Conservation (phyloP, 2,329 filamentous ascomycete genomes). For the Ceratocystiopsis brevicomis region DNA sequence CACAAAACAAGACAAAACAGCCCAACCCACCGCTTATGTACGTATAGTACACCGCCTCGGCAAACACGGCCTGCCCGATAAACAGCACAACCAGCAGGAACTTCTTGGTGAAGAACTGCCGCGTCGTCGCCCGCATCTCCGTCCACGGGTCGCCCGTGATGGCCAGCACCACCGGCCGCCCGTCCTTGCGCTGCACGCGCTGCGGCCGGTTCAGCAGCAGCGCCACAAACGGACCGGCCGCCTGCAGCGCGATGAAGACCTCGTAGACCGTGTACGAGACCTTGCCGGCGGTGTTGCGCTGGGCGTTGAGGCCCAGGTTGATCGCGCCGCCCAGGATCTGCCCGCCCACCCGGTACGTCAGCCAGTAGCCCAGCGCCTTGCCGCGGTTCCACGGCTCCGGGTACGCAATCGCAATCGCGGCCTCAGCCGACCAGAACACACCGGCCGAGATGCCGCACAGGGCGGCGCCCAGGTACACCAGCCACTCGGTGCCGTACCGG, state of each 20-base stretch:
- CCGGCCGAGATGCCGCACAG: constrained; percentile 52
- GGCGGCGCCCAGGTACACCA: constrained; percentile 47
- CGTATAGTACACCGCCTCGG: constrained; percentile 55
- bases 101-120: constrained; percentile 38
- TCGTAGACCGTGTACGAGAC: constrained; percentile 52
- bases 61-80: constrained; percentile 52
- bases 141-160: constrained; percentile 36
- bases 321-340: constrained; percentile 56
- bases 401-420: constrained; percentile 53
- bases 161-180: constrained; percentile 37
- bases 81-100: constrained; percentile 48
- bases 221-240: constrained; percentile 42
- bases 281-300: constrained; percentile 29
- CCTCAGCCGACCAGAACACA: constrained; percentile 59
- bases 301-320: constrained; percentile 46
- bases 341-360: constrained; percentile 33
- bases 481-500: constrained; percentile 48
- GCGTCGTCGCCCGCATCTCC: constrained; percentile 41
- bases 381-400: constrained; percentile 51
- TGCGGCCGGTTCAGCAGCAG: constrained; percentile 41
- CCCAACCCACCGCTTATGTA: constrained; percentile 32
- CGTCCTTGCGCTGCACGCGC: constrained; percentile 46
- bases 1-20: too few species aligned
- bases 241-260: constrained; percentile 53
- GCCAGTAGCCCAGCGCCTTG: constrained; percentile 47